These are phyloP conservation scores for Penicillium capsulatum DNA, from an alignment of 2,329 filamentous ascomycete genomes.

Conservation along the genomic window DNA sequence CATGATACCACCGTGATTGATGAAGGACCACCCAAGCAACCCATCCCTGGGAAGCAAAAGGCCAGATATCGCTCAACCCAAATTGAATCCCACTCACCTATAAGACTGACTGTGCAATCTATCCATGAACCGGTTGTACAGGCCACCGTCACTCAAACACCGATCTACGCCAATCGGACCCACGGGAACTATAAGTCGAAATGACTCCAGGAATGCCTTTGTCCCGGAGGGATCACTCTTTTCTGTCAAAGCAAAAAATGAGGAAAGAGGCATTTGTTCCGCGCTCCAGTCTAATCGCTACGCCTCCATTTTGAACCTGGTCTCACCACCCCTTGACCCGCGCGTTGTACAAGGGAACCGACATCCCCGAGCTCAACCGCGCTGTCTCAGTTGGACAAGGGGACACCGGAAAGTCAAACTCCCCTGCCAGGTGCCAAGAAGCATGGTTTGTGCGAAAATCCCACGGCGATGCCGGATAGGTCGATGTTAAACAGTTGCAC, in stretches of 20 bases:
- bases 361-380: conserved; percentile 3
- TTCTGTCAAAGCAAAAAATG: too few species aligned
- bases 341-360: conserved; percentile 7
- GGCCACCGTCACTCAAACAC: background rate
- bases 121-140: conserved; percentile 7
- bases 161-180: conserved; percentile 10
- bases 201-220: background rate
- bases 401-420: background rate
- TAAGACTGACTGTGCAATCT: too few species aligned
- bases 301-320: background rate
- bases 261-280: too few species aligned
- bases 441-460: background rate
- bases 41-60: too few species aligned
- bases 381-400: conserved; percentile 9
- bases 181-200: conserved; percentile 5
- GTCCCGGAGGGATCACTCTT: background rate
- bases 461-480: background rate
- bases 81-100: too few species aligned
- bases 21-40: too few species aligned
- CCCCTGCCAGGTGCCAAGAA: background rate
- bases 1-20: too few species aligned
- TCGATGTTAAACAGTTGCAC: conserved; percentile 5
- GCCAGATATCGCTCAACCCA: too few species aligned
- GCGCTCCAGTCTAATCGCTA: too few species aligned
- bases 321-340: conserved; percentile 5